These are phyloP conservation scores for Ricinus communis DNA, from an alignment of 345 rosid genomes.

Conservation along the genomic window DNA sequence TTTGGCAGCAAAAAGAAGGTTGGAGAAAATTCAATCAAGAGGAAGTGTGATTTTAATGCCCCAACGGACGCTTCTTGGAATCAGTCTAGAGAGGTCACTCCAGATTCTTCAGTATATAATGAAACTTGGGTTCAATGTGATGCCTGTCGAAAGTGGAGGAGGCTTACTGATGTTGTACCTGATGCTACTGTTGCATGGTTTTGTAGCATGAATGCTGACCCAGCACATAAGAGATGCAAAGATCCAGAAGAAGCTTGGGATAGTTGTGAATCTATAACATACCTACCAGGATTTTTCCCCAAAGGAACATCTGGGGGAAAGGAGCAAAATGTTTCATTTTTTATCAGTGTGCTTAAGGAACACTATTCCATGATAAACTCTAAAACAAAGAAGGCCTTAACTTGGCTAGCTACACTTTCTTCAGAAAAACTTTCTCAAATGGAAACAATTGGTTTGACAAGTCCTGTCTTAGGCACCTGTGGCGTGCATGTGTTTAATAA, in stretches of 20 bases:
- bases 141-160: slow-evolving; percentile 93
- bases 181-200: slow-evolving; percentile 71
- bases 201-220: slow-evolving; percentile 86
- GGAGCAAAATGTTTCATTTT: slow-evolving; percentile 68
- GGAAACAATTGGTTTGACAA: slow-evolving; percentile 76
- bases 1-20: slow-evolving; percentile 33
- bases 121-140: slow-evolving; percentile 95
- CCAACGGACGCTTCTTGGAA: slow-evolving; percentile 7
- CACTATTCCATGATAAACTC: slow-evolving; percentile 51
- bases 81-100: slow-evolving; percentile 32
- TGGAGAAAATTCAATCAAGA: slow-evolving; percentile 29
- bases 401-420: slow-evolving; percentile 75
- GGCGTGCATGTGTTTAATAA: slow-evolving; percentile 47
- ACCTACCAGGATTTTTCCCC: slow-evolving; percentile 69
- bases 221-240: slow-evolving; percentile 59
- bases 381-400: slow-evolving; percentile 61
- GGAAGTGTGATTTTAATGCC: slow-evolving; percentile 30
- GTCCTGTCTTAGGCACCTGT: slow-evolving; percentile 54
- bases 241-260: slow-evolving; percentile 85
- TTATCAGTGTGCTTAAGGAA: slow-evolving; percentile 68
- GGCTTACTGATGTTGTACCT: slow-evolving; percentile 45
- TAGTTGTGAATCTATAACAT: slow-evolving; percentile 49
- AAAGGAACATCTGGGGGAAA: slow-evolving; percentile 61
- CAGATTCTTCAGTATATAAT: slow-evolving; percentile 33
- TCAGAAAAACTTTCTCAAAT: slow-evolving; percentile 67